Percentiles rank a stretch among this genome's conserved stretches.
phyloP scores from a whole-genome alignment of 306 rosid species.

The Sechiopsis laciniata region DNA sequence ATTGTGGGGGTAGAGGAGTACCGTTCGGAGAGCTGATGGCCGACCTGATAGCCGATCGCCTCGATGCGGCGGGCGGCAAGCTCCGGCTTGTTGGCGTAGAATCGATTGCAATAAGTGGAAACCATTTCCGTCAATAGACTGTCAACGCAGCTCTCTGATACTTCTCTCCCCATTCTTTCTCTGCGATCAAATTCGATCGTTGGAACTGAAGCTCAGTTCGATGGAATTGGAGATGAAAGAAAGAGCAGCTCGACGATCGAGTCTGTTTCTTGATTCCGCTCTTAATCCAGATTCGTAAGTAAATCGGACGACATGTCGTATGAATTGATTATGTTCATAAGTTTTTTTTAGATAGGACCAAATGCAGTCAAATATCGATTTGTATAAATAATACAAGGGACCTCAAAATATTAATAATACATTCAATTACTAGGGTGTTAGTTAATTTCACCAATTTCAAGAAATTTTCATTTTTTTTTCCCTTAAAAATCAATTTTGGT shows the following conservation, averaged over 20 bases:
- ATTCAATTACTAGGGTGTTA: too few relatives aligned
- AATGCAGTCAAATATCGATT: too few relatives aligned
- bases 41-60: slow-evolving; percentile 95
- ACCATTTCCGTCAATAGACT: slow-evolving; percentile 86
- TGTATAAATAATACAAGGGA: too few relatives aligned
- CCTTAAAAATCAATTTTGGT: too few relatives aligned
- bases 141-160: slow-evolving; percentile 88
- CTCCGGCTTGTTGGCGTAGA: slow-evolving; percentile 83
- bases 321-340: too few relatives aligned
- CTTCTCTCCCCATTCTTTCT: slow-evolving; percentile 69
- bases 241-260: not conserved
- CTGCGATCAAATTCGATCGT: not conserved
- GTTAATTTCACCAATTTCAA: too few relatives aligned
- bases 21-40: slow-evolving; percentile 98
- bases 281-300: not conserved
- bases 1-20: slow-evolving; percentile 26
- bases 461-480: too few relatives aligned
- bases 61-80: slow-evolving; percentile 95
- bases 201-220: too few relatives aligned
- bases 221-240: not conserved
- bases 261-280: not conserved
- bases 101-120: slow-evolving; percentile 67
- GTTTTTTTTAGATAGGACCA: too few relatives aligned
- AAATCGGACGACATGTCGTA: not conserved
- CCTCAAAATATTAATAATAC: too few relatives aligned